Evolutionary conservation across 352 stramenopile species (phyloP).

Genomic region (Salisapilia sapeloensis): DNA sequence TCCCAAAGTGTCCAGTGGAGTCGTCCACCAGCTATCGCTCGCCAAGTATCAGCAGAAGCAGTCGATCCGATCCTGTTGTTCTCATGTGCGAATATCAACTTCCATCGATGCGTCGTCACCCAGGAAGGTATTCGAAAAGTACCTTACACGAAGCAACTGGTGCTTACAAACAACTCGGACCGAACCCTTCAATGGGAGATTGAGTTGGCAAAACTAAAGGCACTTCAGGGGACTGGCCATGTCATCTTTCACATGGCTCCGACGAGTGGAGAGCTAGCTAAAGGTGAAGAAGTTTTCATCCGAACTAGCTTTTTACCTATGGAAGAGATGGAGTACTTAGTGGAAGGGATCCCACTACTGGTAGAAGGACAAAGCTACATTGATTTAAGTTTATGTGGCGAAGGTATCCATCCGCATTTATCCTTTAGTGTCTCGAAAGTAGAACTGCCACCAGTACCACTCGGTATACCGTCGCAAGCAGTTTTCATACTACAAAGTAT

Average conservation of each 20-base stretch:
- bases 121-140: slow-evolving; percentile 71
- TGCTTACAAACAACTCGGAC: slow-evolving; percentile 57
- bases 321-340: slow-evolving; percentile 57
- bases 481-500: slow-evolving; percentile 74
- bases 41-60: slow-evolving; percentile 26
- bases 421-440: slow-evolving; percentile 78
- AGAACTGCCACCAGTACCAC: slow-evolving; percentile 78
- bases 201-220: slow-evolving; percentile 27
- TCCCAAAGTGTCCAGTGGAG: slow-evolving; percentile 5
- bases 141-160: slow-evolving; percentile 68
- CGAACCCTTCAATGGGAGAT: slow-evolving; percentile 60
- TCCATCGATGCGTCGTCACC: slow-evolving; percentile 74
- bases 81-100: slow-evolving; percentile 48
- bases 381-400: slow-evolving; percentile 55
- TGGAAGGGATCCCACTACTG: slow-evolving; percentile 53
- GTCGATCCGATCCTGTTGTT: slow-evolving; percentile 56
- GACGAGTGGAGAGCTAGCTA: slow-evolving; percentile 56
- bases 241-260: slow-evolving; percentile 74
- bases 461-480: slow-evolving; percentile 47
- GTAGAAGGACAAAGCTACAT: slow-evolving; percentile 66
- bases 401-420: slow-evolving; percentile 85
- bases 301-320: slow-evolving; percentile 78
- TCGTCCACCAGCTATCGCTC: slow-evolving; percentile 12
- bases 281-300: slow-evolving; percentile 56
- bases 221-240: not conserved